A percentile compares a stretch with the other conserved stretches of the same genome.
phyloP scores from a whole-genome alignment of 768 basidiomycete genomes.

The Pleurotus tuoliensis region DNA sequence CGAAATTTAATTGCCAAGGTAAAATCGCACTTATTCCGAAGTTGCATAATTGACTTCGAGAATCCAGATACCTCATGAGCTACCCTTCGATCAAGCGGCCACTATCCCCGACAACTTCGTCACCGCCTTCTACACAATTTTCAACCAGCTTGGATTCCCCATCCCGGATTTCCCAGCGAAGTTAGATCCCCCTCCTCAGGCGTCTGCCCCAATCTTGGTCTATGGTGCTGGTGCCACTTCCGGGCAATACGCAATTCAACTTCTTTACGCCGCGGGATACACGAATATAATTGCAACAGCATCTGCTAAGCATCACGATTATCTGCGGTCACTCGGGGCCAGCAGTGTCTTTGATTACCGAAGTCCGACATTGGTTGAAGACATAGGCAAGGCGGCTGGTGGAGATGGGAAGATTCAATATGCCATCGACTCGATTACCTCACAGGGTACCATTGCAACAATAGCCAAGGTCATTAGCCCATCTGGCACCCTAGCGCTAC shows the following conservation, averaged over 20 bases:
- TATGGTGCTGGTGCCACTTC: constrained; percentile 41
- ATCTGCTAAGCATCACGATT: constrained; percentile 32
- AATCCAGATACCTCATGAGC: constrained; percentile 13
- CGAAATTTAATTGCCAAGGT: constrained; percentile 34
- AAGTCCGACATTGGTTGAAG: constrained; percentile 28
- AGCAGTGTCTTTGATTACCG: constrained; percentile 37
- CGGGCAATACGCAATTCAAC: constrained; percentile 33
- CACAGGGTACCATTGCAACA: constrained; percentile 27
- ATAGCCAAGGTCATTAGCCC: constrained; percentile 34
- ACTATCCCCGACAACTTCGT: constrained; percentile 40
- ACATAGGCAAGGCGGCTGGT: constrained; percentile 29
- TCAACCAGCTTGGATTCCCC: constrained; percentile 34
- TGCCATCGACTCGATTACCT: constrained; percentile 37
- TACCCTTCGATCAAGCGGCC: constrained; percentile 22
- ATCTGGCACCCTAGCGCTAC: constrained; percentile 35
- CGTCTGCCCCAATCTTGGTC: constrained; percentile 33
- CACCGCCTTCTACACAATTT: constrained; percentile 36
- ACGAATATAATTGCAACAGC: constrained; percentile 39
- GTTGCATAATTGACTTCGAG: too few relatives aligned
- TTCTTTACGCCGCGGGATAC: constrained; percentile 41
- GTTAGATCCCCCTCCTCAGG: constrained; percentile 20
- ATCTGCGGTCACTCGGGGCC: constrained; percentile 37
- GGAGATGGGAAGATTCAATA: constrained; percentile 28
- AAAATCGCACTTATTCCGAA: too few relatives aligned
- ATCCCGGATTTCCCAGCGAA: constrained; percentile 27